Conservation (phyloP, 495 filamentous ascomycete genomes). For the Podospora didyma region DNA sequence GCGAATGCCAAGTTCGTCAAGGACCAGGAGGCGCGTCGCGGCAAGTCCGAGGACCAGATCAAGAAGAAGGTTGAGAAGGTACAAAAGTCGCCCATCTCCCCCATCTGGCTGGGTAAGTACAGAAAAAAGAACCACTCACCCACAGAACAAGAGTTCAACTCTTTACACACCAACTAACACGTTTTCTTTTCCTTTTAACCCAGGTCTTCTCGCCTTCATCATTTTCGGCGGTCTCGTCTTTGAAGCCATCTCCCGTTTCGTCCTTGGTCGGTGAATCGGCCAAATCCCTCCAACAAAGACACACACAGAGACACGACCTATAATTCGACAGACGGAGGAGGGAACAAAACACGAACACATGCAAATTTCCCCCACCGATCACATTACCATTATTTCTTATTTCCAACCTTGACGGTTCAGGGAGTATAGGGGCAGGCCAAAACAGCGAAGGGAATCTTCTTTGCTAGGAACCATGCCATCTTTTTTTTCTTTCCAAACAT, state of each 20-base stretch:
- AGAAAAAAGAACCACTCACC: neutral
- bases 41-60: slow-evolving; percentile 66
- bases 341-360: neutral
- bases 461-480: too few relatives aligned
- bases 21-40: slow-evolving; percentile 72
- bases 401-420: neutral
- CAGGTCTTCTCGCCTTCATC: slow-evolving; percentile 75
- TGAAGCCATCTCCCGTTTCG: slow-evolving; percentile 72
- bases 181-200: neutral
- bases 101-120: slow-evolving; percentile 78
- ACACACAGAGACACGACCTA: too few relatives aligned
- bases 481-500: too few relatives aligned
- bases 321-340: too few relatives aligned
- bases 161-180: neutral
- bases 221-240: slow-evolving; percentile 81
- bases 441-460: too few relatives aligned
- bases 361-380: neutral
- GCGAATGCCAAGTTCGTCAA: slow-evolving; percentile 83
- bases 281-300: too few relatives aligned
- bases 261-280: slow-evolving; percentile 39
- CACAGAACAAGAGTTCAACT: neutral
- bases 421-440: too few relatives aligned
- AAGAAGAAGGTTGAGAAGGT: slow-evolving; percentile 62
- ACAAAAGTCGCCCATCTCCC: slow-evolving; percentile 75
- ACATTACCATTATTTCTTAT: neutral